Conservation (phyloP, 2,329 filamentous ascomycete species). For the Fusarium nurragi region DNA sequence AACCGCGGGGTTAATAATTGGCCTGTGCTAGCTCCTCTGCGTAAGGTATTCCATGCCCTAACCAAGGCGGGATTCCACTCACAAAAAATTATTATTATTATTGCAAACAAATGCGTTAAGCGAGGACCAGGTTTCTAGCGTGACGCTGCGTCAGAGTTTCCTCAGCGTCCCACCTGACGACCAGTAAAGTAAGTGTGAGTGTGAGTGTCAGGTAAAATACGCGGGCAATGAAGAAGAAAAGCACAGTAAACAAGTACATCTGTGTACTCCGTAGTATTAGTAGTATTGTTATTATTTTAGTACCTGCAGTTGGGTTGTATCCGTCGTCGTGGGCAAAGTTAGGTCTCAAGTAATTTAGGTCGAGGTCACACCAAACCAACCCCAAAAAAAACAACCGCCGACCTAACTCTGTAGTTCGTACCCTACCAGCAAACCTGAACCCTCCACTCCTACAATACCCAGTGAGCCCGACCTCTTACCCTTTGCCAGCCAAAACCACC, state of each 20-base stretch:
- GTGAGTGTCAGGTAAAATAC: conserved; percentile 2
- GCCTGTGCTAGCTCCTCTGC: conserved; percentile 7
- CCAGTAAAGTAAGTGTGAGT: conserved; percentile 6
- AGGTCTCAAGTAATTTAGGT: conserved; percentile 23
- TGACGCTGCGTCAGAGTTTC: conserved; percentile 33
- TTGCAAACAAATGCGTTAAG: conserved; percentile 33
- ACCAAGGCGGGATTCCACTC: conserved; percentile 19
- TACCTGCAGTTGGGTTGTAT: background rate
- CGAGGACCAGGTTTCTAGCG: conserved; percentile 32
- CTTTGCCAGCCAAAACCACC: conserved; percentile 19
- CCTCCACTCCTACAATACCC: background rate
- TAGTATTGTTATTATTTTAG: too few relatives aligned
- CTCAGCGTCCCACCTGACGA: conserved; percentile 26
- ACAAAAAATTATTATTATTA: conserved; percentile 36
- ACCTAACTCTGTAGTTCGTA: too few relatives aligned
- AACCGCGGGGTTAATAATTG: conserved; percentile 21
- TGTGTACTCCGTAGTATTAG: conserved; percentile 18
- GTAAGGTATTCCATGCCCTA: conserved; percentile 33
- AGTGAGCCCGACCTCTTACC: background rate
- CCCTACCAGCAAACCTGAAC: conserved; percentile 14
- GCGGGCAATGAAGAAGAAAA: background rate
- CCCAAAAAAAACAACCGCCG: conserved; percentile 30
- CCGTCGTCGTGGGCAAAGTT: conserved; percentile 23
- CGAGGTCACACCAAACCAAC: conserved; percentile 33
- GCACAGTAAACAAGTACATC: background rate